These are phyloP conservation scores for Meyerozyma sp. DNA, from an alignment of 1,139 yeast genomes.

Conservation along the genomic window DNA sequence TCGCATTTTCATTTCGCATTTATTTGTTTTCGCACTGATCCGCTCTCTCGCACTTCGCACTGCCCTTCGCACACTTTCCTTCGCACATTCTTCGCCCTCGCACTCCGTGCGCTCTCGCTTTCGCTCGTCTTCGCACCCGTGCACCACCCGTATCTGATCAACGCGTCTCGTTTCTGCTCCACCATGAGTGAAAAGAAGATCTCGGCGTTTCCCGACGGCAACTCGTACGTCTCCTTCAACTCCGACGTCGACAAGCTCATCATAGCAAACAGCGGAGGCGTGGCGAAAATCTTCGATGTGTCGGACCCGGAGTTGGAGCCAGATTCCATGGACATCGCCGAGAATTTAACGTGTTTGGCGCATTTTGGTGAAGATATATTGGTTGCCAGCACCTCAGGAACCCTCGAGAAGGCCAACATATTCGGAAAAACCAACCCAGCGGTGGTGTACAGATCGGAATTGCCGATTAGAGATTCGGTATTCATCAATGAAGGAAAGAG, in stretches of 20 bases:
- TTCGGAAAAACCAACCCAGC: slow-evolving; percentile 16
- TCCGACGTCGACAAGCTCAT: slow-evolving; percentile 29
- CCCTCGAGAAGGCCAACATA: slow-evolving; percentile 26
- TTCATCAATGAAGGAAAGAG: slow-evolving; percentile 70
- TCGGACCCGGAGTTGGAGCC: slow-evolving; percentile 50
- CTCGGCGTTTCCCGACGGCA: slow-evolving; percentile 43
- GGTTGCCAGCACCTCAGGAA: slow-evolving; percentile 32
- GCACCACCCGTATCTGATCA: not conserved
- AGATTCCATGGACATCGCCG: slow-evolving; percentile 44
- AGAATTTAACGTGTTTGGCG: slow-evolving; percentile 32
- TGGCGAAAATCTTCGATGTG: slow-evolving; percentile 45
- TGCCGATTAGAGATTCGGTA: slow-evolving; percentile 62
- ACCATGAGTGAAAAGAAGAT: slow-evolving; percentile 17
- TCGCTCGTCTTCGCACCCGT: not conserved
- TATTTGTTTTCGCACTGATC: too few species aligned
- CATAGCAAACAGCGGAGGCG: slow-evolving; percentile 47
- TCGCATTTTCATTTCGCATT: too few species aligned
- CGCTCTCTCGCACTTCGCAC: too few species aligned
- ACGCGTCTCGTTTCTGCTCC: not conserved
- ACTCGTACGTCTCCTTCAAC: slow-evolving; percentile 38
- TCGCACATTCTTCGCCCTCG: not conserved
- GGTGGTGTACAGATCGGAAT: slow-evolving; percentile 38
- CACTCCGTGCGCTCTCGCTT: not conserved
- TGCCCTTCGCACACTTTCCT: not conserved
- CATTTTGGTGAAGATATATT: slow-evolving; percentile 17